Base-by-base conservation (phyloP, 2,329 filamentous ascomycete species). In the Ophiostoma angusticollis region DNA sequence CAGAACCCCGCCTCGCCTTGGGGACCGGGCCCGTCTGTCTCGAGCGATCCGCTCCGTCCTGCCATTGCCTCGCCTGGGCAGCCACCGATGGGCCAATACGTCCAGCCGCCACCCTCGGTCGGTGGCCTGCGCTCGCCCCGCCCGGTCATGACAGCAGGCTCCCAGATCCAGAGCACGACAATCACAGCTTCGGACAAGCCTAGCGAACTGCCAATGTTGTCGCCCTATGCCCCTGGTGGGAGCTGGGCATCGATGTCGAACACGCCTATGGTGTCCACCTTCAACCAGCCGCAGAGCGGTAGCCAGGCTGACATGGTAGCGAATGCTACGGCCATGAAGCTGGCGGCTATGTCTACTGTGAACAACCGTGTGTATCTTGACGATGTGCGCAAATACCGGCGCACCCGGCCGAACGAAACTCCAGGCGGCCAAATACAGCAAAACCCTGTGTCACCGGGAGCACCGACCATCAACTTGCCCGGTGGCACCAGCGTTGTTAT, bases 231-330 rank as follows among this genome's bases (percentile, higher is more conserved):
- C 45, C 69, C 80, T 37, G 85, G 85, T 56, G 85, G 84, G 41
- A 96, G 91, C 66, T 98, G 91, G 91, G 91, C 91, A 18, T 96
- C 91, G 8, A 93, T 95, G 83, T 80, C 93, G 47, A 96, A 94
- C 63, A 98, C 91, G 2, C 91, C 91, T 2, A 93, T 96, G 82
- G 84, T 89, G 5, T 66, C 84, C 29, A 89, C 79, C 49, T 98
- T 96, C 59, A 80, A 72, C 47, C 45, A 72, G 60, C 51, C 79
- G 74, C 60, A 71, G 18, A 35, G 40, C 27, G 62, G 62, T 28
- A 67, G 66, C 33, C 87, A 95, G 58, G 87, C 86, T 13, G 91
- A 98, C 54, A 96, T 96, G 89, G 82, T 98, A 42, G 91, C 91
- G 43, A 98, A 96, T 56, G 91, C 91, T 19, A 96, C 91, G 13